Evolutionary conservation across 129 eudicot genomes (phyloP).

Genomic region (Arctium minus): DNA sequence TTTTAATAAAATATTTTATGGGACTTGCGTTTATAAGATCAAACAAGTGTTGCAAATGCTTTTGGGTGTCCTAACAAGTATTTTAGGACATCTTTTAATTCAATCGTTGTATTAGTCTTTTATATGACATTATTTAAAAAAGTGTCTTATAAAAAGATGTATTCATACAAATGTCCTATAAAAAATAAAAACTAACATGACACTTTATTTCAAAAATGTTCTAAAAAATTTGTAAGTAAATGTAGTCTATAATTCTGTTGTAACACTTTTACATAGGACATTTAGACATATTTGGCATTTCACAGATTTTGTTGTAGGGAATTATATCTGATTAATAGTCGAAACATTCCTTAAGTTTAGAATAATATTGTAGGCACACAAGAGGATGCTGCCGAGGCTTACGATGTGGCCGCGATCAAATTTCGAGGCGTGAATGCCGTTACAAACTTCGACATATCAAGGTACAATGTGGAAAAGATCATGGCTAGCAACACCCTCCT

Average conservation of each 20-base stretch:
- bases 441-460: slow-evolving; percentile 72
- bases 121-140: no score
- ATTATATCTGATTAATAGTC: background rate
- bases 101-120: no score
- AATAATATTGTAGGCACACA: slow-evolving; percentile 61
- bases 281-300: background rate
- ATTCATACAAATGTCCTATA: no score
- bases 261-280: background rate
- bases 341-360: background rate
- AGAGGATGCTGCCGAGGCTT: slow-evolving; percentile 98
- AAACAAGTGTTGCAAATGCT: no score
- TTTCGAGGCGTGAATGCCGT: slow-evolving; percentile 80
- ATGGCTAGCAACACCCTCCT: slow-evolving; percentile 77
- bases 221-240: background rate
- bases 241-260: no score
- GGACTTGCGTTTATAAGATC: no score
- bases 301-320: background rate
- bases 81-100: background rate
- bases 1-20: no score
- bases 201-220: no score
- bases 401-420: slow-evolving; percentile 88
- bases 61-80: background rate
- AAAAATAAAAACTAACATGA: no score
- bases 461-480: slow-evolving; percentile 68
- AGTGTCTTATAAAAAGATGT: no score